phyloP scores from a whole-genome alignment of 495 filamentous ascomycete species.

The Thozetella sp. region DNA sequence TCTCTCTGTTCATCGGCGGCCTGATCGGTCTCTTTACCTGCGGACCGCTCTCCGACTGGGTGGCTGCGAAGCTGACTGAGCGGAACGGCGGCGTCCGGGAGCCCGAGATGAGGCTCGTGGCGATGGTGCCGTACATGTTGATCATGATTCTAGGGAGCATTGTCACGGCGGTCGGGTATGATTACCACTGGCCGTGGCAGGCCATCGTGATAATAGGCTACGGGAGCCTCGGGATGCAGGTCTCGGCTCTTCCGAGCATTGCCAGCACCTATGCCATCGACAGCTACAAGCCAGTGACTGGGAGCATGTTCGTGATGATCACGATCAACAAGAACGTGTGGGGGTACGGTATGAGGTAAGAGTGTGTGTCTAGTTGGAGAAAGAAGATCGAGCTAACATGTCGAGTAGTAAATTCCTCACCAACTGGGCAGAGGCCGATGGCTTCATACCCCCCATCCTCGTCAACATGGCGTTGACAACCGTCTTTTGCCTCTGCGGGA shows the following conservation, averaged over 20 bases:
- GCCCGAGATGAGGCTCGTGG: conserved; percentile 62
- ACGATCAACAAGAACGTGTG: conserved; percentile 58
- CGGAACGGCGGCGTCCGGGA: conserved; percentile 61
- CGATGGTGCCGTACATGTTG: conserved; percentile 62
- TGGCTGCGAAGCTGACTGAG: conserved; percentile 51
- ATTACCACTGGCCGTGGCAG: conserved; percentile 59
- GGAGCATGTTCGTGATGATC: conserved; percentile 52
- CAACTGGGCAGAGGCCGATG: conserved; percentile 31
- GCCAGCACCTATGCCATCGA: conserved; percentile 54
- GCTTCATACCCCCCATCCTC: conserved; percentile 28
- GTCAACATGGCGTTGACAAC: conserved; percentile 53
- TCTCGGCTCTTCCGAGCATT: conserved; percentile 60
- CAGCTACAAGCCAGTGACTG: conserved; percentile 59
- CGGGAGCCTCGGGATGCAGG: conserved; percentile 51
- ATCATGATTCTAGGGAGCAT: conserved; percentile 64
- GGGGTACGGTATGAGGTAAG: conserved; percentile 44
- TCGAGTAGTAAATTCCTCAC: conserved; percentile 44
- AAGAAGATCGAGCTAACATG: neutral
- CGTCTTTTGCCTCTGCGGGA: conserved; percentile 53
- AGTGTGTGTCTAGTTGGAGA: neutral
- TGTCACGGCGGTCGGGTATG: conserved; percentile 60
- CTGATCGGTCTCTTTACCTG: conserved; percentile 58
- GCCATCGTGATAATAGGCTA: conserved; percentile 53
- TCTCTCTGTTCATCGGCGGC: conserved; percentile 48
- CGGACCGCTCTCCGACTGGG: conserved; percentile 58